Evolutionary conservation across 176 grass and related monocot species (phyloP).

Genomic region (Miscanthus lutarioriparius): DNA sequence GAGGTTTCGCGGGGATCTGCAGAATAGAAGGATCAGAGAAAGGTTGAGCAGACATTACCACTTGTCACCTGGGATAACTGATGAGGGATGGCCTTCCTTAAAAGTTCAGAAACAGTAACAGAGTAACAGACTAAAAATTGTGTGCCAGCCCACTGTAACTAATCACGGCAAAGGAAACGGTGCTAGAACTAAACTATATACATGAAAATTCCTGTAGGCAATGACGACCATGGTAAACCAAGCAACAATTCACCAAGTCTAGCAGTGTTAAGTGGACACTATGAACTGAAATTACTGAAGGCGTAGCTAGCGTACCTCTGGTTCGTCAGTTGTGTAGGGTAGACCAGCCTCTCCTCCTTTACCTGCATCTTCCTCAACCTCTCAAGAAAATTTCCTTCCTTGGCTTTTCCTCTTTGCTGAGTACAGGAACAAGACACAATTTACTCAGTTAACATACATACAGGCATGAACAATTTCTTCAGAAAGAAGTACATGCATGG

Average conservation of each 20-base stretch:
- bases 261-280: neutral
- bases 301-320: slow-evolving; percentile 42
- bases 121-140: too few relatives aligned
- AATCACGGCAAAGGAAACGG: too few relatives aligned
- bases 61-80: neutral
- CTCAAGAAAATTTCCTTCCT: slow-evolving; percentile 59
- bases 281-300: neutral
- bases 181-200: neutral
- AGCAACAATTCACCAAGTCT: neutral
- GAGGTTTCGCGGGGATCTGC: slow-evolving; percentile 52
- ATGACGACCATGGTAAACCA: too few relatives aligned
- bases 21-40: neutral
- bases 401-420: slow-evolving; percentile 81
- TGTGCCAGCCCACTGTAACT: too few relatives aligned
- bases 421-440: neutral
- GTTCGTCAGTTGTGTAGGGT: slow-evolving; percentile 79
- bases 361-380: slow-evolving; percentile 62
- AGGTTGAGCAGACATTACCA: neutral
- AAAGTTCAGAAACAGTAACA: too few relatives aligned
- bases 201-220: neutral
- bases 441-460: neutral
- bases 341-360: slow-evolving; percentile 68
- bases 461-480: neutral
- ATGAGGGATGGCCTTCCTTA: too few relatives aligned
- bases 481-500: too few relatives aligned